Conservation (phyloP, 148 eudicot species). For the Fagopyrum homotropicum region DNA sequence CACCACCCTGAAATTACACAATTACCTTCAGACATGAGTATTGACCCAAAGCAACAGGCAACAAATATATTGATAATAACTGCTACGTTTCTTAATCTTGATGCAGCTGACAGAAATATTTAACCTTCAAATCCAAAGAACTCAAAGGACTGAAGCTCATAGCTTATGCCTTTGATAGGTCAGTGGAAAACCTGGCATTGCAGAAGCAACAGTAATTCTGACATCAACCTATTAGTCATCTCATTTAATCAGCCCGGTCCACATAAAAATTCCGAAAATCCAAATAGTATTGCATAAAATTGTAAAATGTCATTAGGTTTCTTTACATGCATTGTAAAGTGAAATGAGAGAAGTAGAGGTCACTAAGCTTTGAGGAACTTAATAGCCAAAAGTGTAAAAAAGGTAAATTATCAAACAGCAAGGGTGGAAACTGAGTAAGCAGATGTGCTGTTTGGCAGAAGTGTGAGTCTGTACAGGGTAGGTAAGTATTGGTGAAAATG, state of each 20-base stretch:
- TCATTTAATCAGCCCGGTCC: background rate
- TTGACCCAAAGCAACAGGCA: background rate
- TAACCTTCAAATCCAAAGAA: background rate
- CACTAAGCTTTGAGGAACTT: background rate
- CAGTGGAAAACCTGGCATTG: background rate
- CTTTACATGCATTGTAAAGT: background rate
- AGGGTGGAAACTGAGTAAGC: background rate
- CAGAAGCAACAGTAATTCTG: background rate
- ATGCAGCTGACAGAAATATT: background rate
- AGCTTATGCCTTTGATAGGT: background rate
- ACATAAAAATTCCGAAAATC: background rate
- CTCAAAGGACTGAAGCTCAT: background rate
- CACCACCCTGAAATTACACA: conserved; percentile 66
- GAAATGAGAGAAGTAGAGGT: background rate
- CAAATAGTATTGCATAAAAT: background rate
- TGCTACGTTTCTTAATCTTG: background rate
- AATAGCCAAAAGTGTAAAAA: background rate
- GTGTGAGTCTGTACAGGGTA: conserved; percentile 7
- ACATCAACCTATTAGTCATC: background rate
- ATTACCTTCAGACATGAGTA: conserved; percentile 4
- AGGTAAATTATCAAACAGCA: background rate
- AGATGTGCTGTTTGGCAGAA: conserved; percentile 4
- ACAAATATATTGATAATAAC: background rate
- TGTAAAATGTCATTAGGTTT: background rate
- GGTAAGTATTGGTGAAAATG: background rate